phyloP scores from a whole-genome alignment of 1,284 basidiomycete genomes.

The Phylloboletellus chloephorus region DNA sequence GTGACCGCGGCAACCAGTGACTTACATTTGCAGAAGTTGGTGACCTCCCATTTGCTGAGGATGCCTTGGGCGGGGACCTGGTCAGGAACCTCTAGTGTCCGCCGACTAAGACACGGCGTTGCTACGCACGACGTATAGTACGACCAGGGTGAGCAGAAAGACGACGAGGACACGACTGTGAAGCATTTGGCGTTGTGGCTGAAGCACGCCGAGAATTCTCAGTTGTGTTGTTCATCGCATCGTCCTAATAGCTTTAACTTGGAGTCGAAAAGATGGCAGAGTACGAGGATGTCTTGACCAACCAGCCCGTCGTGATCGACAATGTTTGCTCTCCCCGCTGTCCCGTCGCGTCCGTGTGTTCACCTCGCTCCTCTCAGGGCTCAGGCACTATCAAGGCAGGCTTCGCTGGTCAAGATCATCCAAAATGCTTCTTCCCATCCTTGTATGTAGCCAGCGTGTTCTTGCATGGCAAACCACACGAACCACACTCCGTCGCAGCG shows the following conservation, averaged over 20 bases:
- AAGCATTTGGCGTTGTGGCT: conserved; percentile 17
- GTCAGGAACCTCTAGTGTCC: conserved; percentile 14
- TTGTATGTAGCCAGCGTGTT: conserved; percentile 64
- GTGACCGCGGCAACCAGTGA: conserved; percentile 9
- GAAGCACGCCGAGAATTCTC: conserved; percentile 8
- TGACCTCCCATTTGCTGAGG: conserved; percentile 74
- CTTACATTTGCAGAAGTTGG: conserved; percentile 79
- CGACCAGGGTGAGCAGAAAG: conserved; percentile 18
- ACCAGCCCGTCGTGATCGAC: conserved; percentile 94
- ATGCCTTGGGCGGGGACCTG: conserved; percentile 44
- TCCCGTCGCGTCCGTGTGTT: conserved; percentile 19
- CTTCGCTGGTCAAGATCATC: conserved; percentile 96
- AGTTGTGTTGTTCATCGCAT: conserved; percentile 13
- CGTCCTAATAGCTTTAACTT: not conserved
- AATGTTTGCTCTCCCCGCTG: conserved; percentile 58
- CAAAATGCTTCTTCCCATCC: conserved; percentile 96
- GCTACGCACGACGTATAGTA: conserved; percentile 27
- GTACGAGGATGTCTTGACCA: conserved; percentile 86
- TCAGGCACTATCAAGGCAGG: conserved; percentile 97
- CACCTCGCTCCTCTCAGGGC: conserved; percentile 52
- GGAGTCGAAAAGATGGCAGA: conserved; percentile 53
- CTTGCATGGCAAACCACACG: conserved; percentile 15
- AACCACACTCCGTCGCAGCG: conserved; percentile 45
- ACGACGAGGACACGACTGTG: conserved; percentile 10
- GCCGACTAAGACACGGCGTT: conserved; percentile 2